Percentiles rank a stretch among this genome's conserved stretches.
phyloP scores from a whole-genome alignment of 257 asterid species.

The Fraxinus americana region DNA sequence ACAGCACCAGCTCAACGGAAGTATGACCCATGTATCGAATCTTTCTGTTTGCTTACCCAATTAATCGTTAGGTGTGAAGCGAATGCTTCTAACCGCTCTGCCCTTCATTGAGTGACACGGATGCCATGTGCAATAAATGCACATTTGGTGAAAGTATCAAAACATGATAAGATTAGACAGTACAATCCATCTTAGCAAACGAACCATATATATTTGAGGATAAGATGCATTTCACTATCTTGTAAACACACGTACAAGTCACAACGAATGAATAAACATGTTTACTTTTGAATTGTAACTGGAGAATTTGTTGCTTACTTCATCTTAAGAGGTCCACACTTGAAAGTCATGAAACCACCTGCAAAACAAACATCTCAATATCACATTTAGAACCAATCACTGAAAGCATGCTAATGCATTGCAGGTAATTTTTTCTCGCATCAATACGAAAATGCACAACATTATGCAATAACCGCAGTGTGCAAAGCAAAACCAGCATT shows the following conservation, averaged over 20 bases:
- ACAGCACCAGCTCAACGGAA: neutral
- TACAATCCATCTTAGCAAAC: neutral
- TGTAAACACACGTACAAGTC: neutral
- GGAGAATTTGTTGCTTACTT: neutral
- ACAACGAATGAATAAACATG: too few species aligned
- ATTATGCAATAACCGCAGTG: neutral
- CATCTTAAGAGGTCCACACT: neutral
- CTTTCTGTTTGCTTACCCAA: conserved; percentile 5
- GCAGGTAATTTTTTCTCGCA: neutral
- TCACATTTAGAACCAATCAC: neutral
- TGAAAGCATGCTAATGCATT: neutral
- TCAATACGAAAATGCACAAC: neutral
- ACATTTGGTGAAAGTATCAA: neutral
- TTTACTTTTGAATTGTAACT: too few species aligned
- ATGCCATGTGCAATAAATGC: neutral
- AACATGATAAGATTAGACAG: neutral
- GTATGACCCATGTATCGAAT: neutral
- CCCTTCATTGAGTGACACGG: neutral
- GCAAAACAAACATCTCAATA: neutral
- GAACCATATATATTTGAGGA: neutral
- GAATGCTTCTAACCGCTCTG: neutral
- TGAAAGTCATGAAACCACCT: neutral
- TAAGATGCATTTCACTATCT: conserved; percentile 1
- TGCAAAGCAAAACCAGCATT: neutral
- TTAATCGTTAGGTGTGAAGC: neutral